Evolutionary conservation across 2,329 filamentous ascomycete genomes (phyloP), one percentile per base, ranked within the genome.

Genomic region (Phoma sp.): DNA sequence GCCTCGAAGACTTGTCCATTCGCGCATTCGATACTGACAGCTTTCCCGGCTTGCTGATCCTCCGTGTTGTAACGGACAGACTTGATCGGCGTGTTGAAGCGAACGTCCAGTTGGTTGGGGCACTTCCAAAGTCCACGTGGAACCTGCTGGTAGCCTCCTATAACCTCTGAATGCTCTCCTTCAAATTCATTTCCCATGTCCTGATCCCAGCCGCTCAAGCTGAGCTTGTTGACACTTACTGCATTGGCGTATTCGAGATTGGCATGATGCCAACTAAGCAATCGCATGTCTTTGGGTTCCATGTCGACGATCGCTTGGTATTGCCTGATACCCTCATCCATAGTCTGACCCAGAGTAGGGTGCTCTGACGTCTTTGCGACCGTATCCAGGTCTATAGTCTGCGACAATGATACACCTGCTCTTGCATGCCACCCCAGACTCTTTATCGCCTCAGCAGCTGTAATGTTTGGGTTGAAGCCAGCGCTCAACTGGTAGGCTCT

Each of bases 161-260:
- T 84, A 3, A 99, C 87, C 84, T 97, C 94, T 1, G 91, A 92
- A 73, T 99, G 96, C 58, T 90, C 88, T 6, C 95, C 95, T 74
- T 97, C 93, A 79, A 96, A 99, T 72, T 99, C 95, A 67, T 99
- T 97, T 0, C 95, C 95, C 44, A 93, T 92, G 71, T 99, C 96
- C 68, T 99, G 92, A 74, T 99, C 96, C 91, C 96, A 98, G 0
- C 93, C 88, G 7, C 88, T 87, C 13, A 99, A 84, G 74, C 94
- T 98, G 17, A 99, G 84, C 60, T 90, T 89, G 62, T 90, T 88
- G 50, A 96, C 87, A 62, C 92, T 96, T 2, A 88, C 91, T 2
- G 95, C 95, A 74, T 98, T 99, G 60, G 94, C 96, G 72, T 99
- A 99, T 75, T 99, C 95, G 13, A 99, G 83, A 71, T 99, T 99